Percentiles rank a stretch among this genome's conserved stretches.
These are phyloP conservation scores for Cavenderia fasciculata DNA, from an alignment of 78 protist species.

Conservation along the genomic window DNA sequence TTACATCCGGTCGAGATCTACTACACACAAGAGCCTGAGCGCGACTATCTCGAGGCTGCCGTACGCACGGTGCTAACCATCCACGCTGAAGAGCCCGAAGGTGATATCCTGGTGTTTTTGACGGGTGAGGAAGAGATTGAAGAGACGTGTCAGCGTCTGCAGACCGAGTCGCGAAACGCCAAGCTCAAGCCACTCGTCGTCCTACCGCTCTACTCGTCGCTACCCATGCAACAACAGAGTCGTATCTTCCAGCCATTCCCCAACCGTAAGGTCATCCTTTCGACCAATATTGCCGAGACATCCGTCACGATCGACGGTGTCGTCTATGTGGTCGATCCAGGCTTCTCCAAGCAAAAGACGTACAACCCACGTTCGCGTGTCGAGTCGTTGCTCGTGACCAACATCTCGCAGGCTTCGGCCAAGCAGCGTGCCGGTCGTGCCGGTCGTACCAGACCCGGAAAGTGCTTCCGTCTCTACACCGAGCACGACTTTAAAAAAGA, in stretches of 20 bases:
- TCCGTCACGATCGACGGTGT: slow-evolving; percentile 99
- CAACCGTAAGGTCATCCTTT: slow-evolving; percentile 94
- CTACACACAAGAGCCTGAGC: slow-evolving; percentile 95
- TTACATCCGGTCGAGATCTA: slow-evolving; percentile 96
- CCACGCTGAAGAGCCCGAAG: slow-evolving; percentile 93
- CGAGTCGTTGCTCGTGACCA: slow-evolving; percentile 97
- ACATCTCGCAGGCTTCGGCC: slow-evolving; percentile 98
- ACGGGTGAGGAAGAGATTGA: slow-evolving; percentile 97
- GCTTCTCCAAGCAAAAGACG: slow-evolving; percentile 98
- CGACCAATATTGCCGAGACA: slow-evolving; percentile 99
- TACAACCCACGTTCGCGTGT: slow-evolving; percentile 99
- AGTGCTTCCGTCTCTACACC: slow-evolving; percentile 80
- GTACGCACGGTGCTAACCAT: slow-evolving; percentile 93
- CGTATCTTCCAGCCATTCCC: slow-evolving; percentile 86
- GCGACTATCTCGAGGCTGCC: slow-evolving; percentile 98
- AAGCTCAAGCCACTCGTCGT: neutral
- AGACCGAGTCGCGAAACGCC: slow-evolving; percentile 1
- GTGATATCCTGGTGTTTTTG: slow-evolving; percentile 98
- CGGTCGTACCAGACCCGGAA: slow-evolving; percentile 91
- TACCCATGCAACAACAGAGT: slow-evolving; percentile 97
- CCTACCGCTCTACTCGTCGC: slow-evolving; percentile 97
- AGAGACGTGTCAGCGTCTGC: slow-evolving; percentile 78
- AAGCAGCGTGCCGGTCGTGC: slow-evolving; percentile 99
- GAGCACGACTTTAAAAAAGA: neutral
- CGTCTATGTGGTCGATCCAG: slow-evolving; percentile 99